Percentiles rank a stretch among this genome's conserved stretches.
These are phyloP conservation scores for Leccinum variabile DNA, from an alignment of 1,284 basidiomycete species.

Conservation along the genomic window DNA sequence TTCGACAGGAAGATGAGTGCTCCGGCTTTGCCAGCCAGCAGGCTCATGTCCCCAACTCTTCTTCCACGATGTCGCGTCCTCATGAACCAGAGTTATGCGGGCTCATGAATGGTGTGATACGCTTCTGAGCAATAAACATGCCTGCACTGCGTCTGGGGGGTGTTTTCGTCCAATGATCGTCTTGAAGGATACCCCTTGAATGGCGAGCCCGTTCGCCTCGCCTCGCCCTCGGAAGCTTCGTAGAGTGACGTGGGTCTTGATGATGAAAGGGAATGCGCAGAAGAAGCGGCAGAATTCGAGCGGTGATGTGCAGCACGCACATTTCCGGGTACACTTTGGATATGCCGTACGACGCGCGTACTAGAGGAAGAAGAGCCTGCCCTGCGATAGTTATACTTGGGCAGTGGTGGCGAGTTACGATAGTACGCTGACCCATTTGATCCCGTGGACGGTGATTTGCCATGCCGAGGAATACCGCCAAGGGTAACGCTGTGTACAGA, in stretches of 20 bases:
- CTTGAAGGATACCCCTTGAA: slow-evolving; percentile 43
- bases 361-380: slow-evolving; percentile 68
- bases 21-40: too few relatives aligned
- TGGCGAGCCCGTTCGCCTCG: slow-evolving; percentile 52
- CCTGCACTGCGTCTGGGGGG: slow-evolving; percentile 44
- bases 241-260: slow-evolving; percentile 75
- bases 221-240: slow-evolving; percentile 69
- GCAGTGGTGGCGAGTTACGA: slow-evolving; percentile 64
- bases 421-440: slow-evolving; percentile 66
- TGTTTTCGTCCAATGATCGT: slow-evolving; percentile 48
- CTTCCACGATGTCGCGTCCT: slow-evolving; percentile 78
- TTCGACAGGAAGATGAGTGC: too few relatives aligned
- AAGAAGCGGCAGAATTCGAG: slow-evolving; percentile 72
- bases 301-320: slow-evolving; percentile 53
- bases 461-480: slow-evolving; percentile 49
- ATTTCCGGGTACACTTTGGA: slow-evolving; percentile 40
- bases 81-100: slow-evolving; percentile 45
- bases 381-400: slow-evolving; percentile 64
- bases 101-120: slow-evolving; percentile 63
- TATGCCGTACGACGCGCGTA: slow-evolving; percentile 71
- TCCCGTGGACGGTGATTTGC: slow-evolving; percentile 73
- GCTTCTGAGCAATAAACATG: slow-evolving; percentile 75
- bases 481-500: slow-evolving; percentile 69
- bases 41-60: slow-evolving; percentile 53
- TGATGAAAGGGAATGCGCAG: slow-evolving; percentile 66